A percentile compares a stretch with the other conserved stretches of the same genome.
phyloP scores from a whole-genome alignment of 169 alveolate species.

The Cryptosporidium tyzzeri region DNA sequence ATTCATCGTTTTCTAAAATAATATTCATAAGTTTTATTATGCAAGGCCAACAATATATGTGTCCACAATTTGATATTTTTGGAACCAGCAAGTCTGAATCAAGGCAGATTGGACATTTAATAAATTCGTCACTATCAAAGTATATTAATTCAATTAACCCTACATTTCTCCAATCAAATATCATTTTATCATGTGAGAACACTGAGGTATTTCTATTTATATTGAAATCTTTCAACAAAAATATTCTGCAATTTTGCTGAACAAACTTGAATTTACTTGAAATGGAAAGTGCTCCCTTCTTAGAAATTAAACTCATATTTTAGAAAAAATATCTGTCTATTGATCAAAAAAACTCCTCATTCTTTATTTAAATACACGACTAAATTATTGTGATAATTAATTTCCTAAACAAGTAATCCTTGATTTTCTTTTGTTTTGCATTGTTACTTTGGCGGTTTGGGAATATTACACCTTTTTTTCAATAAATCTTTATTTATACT shows the following conservation, averaged over 20 bases:
- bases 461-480: background rate
- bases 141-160: slow-evolving; percentile 56
- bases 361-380: background rate
- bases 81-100: slow-evolving; percentile 63
- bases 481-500: background rate
- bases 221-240: slow-evolving; percentile 1
- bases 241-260: slow-evolving; percentile 53
- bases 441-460: background rate
- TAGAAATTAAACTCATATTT: background rate
- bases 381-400: background rate
- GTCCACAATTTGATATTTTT: slow-evolving; percentile 70
- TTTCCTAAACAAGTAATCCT: background rate
- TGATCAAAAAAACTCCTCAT: background rate
- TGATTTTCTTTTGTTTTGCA: background rate
- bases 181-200: background rate
- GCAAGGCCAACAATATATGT: slow-evolving; percentile 75
- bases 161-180: slow-evolving; percentile 34
- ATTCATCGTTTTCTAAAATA: slow-evolving; percentile 5
- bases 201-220: background rate
- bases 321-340: background rate
- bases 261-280: slow-evolving; percentile 19
- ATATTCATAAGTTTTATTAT: slow-evolving; percentile 29
- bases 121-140: slow-evolving; percentile 57
- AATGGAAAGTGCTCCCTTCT: background rate
- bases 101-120: slow-evolving; percentile 62